Evolutionary conservation across 2,329 filamentous ascomycete species (phyloP).

Genomic region (Colletotrichum sidae): DNA sequence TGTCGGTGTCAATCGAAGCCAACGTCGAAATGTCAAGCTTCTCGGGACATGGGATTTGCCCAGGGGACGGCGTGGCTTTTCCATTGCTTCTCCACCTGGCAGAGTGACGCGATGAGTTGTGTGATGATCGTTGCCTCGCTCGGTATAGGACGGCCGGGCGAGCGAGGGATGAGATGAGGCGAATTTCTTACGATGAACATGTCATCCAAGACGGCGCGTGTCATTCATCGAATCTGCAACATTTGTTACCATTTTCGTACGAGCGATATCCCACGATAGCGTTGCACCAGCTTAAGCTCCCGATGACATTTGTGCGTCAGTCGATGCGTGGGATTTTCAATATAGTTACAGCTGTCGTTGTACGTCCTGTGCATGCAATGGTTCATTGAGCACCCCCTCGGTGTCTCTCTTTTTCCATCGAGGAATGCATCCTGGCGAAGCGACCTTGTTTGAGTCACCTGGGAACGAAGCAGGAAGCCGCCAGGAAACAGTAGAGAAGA

Average conservation of each 20-base stretch:
- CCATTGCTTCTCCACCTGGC: background rate
- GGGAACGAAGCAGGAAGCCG: slow-evolving; percentile 20
- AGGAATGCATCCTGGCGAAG: slow-evolving; percentile 21
- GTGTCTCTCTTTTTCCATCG: slow-evolving; percentile 3
- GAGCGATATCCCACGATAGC: background rate
- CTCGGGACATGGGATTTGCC: slow-evolving; percentile 15
- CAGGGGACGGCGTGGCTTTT: slow-evolving; percentile 22
- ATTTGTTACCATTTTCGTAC: background rate
- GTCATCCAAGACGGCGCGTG: background rate
- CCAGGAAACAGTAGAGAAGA: slow-evolving; percentile 9
- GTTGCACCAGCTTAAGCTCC: too few species aligned
- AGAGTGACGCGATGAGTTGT: slow-evolving; percentile 7
- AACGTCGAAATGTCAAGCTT: slow-evolving; percentile 9
- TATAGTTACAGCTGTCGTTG: background rate
- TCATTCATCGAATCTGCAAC: background rate
- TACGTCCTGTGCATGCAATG: slow-evolving; percentile 21
- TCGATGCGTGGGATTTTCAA: too few species aligned
- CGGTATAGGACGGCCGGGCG: background rate
- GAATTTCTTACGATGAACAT: background rate
- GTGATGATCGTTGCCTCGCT: slow-evolving; percentile 19
- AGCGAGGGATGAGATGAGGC: slow-evolving; percentile 9
- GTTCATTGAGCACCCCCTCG: background rate
- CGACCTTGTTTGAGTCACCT: slow-evolving; percentile 18
- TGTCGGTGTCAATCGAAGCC: background rate
- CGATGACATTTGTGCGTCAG: too few species aligned